Percentiles rank a stretch among this genome's conserved stretches.
Conservation (phyloP, 768 basidiomycete species). For the Suillus sp. region DNA sequence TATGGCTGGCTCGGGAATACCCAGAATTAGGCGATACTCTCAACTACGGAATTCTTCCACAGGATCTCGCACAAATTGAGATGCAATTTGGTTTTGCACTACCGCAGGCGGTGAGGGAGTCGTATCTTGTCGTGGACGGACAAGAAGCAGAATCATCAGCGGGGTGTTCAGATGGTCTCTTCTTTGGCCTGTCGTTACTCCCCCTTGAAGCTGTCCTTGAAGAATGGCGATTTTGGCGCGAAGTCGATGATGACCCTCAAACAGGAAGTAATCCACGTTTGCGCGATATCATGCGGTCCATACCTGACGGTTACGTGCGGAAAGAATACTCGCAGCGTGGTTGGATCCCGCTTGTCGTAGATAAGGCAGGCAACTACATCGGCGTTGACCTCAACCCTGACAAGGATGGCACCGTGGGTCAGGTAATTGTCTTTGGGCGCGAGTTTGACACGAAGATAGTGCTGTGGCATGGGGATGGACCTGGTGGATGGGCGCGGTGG, state of each 20-base stretch:
- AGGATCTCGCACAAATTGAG: conserved; percentile 81
- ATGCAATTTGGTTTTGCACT: conserved; percentile 82
- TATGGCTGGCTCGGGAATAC: conserved; percentile 84
- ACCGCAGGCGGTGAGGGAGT: conserved; percentile 87
- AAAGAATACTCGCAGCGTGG: conserved; percentile 90
- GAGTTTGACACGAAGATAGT: conserved; percentile 99
- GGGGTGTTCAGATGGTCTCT: conserved; percentile 86
- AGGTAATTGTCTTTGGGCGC: conserved; percentile 98
- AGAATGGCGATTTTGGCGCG: conserved; percentile 97
- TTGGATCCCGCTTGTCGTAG: conserved; percentile 94
- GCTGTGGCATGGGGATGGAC: conserved; percentile 88
- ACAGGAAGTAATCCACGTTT: conserved; percentile 81
- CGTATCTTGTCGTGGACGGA: conserved; percentile 85
- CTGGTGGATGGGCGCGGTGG: conserved; percentile 94
- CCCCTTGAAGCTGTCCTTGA: conserved; percentile 91
- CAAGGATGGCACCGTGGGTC: conserved; percentile 74
- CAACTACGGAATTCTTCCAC: conserved; percentile 84
- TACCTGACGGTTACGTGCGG: conserved; percentile 89
- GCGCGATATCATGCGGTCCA: conserved; percentile 78
- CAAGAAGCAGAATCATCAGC: conserved; percentile 91
- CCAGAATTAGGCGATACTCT: conserved; percentile 95
- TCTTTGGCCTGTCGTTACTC: conserved; percentile 93
- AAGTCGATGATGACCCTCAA: conserved; percentile 84
- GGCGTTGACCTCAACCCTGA: conserved; percentile 93
- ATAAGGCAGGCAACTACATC: conserved; percentile 95